Evolutionary conservation across 805 yeast genomes (phyloP), one percentile per base, ranked within the genome.

Genomic region (Lachancea sp.): DNA sequence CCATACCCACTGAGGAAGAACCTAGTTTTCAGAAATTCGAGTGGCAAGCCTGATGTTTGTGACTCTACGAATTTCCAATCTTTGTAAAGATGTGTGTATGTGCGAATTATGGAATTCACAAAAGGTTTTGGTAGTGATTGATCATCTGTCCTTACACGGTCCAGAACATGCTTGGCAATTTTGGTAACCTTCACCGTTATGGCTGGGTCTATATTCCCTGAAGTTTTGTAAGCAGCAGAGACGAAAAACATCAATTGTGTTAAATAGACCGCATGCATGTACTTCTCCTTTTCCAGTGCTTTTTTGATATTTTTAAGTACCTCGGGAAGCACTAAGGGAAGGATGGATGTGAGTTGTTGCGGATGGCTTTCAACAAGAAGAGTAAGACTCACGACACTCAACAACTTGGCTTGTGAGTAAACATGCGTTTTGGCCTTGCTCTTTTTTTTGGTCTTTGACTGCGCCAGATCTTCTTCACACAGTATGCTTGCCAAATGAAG

Each of bases 261-360:
- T 51, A 60, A 54, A 33, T 56, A 57, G 4, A 55, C 45, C 4
- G 66, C 56, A 48, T 68, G 67, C 12, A 54, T 37, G 38, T 64
- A 51, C 45, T 64, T 67, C 26, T 50, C 51, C 31, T 64, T 57
- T 27, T 63, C 63, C 13, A 54, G 45, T 38, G 52, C 52, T 42
- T 67, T 68, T 46, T 67, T 69, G 18, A 70, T 36, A 17, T 63
- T 55, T 47, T 65, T 68, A 44, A 67, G 53, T 5, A 65, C 36
- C 1, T 57, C 45, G 7, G 62, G 42, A 13, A 64, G 41, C 3
- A 69, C 31, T 3, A 65, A 46, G 6, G 73, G 68, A 1, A 59
- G 54, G 33, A 68, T 56, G 1, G 72, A 64, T 5, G 62, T 54
- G 2, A 69, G 47, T 10, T 61, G 62, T 11, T 58, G 56, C 1